Evolutionary conservation across 2,329 filamentous ascomycete genomes (phyloP).

Genomic region (Mycocentrospora acerina): DNA sequence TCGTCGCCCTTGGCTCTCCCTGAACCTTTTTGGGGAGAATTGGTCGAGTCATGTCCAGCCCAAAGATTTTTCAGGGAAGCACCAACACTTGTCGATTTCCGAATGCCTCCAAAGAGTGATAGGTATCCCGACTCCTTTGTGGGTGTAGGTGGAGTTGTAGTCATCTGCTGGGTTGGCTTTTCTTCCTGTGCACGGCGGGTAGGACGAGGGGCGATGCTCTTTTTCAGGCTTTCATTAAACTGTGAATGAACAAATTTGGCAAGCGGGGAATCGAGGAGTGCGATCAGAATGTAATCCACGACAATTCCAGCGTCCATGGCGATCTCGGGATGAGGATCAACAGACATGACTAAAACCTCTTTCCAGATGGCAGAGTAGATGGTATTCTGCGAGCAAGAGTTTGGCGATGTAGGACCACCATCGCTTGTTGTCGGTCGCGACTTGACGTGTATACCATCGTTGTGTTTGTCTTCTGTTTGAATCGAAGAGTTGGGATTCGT

Average conservation of each 20-base stretch:
- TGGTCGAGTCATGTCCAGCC: slow-evolving; percentile 36
- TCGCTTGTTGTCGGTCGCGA: slow-evolving; percentile 13
- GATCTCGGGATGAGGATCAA: slow-evolving; percentile 93
- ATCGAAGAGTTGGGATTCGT: slow-evolving; percentile 41
- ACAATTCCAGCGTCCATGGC: slow-evolving; percentile 82
- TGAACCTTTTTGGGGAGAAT: slow-evolving; percentile 29
- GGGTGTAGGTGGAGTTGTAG: slow-evolving; percentile 49
- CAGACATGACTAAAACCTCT: slow-evolving; percentile 83
- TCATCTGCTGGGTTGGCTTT: slow-evolving; percentile 44
- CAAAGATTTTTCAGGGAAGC: slow-evolving; percentile 65
- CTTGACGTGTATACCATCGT: slow-evolving; percentile 36
- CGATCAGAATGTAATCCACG: slow-evolving; percentile 80
- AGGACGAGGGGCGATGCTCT: slow-evolving; percentile 49
- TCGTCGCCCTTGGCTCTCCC: slow-evolving; percentile 56
- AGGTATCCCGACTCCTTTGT: slow-evolving; percentile 61
- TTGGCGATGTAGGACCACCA: slow-evolving; percentile 9
- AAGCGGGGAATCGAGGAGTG: slow-evolving; percentile 75
- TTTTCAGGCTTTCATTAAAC: slow-evolving; percentile 67
- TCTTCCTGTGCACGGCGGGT: slow-evolving; percentile 38
- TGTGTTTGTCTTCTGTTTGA: slow-evolving; percentile 25
- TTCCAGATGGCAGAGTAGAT: slow-evolving; percentile 95
- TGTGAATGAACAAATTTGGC: slow-evolving; percentile 68
- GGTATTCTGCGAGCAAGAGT: slow-evolving; percentile 70
- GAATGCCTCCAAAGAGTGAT: slow-evolving; percentile 57
- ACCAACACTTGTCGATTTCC: slow-evolving; percentile 65